These are phyloP conservation scores for Mycena vitilis DNA, from an alignment of 768 basidiomycete species.

Conservation along the genomic window DNA sequence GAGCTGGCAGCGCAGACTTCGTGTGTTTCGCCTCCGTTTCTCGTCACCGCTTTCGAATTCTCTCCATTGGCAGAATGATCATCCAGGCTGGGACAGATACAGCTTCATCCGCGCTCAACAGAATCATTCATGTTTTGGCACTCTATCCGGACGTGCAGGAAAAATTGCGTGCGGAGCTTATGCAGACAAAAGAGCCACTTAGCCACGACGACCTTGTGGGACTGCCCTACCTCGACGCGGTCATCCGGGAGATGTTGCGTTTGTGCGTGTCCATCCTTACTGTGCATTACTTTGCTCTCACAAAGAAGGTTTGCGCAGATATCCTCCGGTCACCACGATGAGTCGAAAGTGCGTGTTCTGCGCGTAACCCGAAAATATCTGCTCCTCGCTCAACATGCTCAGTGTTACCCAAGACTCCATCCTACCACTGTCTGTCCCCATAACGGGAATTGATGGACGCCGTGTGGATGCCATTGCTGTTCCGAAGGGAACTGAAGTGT, in stretches of 20 bases:
- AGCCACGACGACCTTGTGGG: constrained; percentile 45
- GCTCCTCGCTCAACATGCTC: background rate
- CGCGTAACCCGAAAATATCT: no score
- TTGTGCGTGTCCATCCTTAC: constrained; percentile 38
- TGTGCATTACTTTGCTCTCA: no score
- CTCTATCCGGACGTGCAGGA: constrained; percentile 48
- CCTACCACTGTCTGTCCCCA: constrained; percentile 59
- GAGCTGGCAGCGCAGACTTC: constrained; percentile 55
- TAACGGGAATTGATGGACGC: constrained; percentile 51
- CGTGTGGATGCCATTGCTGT: constrained; percentile 50
- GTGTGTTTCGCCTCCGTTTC: constrained; percentile 33
- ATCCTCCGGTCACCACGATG: constrained; percentile 38
- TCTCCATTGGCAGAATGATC: constrained; percentile 32
- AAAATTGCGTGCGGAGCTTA: constrained; percentile 42
- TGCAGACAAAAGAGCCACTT: constrained; percentile 37
- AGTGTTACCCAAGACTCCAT: constrained; percentile 29
- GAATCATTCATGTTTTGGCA: constrained; percentile 22
- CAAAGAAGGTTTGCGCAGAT: no score
- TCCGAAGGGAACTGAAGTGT: constrained; percentile 54
- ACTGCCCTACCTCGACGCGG: constrained; percentile 49
- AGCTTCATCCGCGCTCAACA: constrained; percentile 22
- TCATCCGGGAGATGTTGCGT: constrained; percentile 49
- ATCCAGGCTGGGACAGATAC: constrained; percentile 26
- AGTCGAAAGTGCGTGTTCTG: constrained; percentile 33
- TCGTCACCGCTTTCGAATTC: background rate